Percentiles rank a stretch among this genome's conserved stretches.
Conservation (phyloP, 805 yeast genomes). For the Wickerhamiella slavikovae region DNA sequence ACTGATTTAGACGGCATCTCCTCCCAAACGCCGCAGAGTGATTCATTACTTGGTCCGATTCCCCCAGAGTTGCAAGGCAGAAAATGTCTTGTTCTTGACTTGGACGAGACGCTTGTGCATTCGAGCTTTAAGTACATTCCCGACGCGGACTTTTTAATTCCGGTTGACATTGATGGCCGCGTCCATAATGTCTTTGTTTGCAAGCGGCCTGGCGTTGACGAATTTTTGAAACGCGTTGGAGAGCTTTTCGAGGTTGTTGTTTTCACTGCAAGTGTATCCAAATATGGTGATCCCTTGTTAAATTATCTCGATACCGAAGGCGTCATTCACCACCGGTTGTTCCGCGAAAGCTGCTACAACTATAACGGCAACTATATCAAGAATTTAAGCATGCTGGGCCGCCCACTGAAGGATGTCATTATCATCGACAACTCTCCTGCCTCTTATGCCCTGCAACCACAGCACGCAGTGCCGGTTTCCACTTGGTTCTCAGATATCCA, state of each 20-base stretch:
- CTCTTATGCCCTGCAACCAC: slow-evolving; percentile 93
- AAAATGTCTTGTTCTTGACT: slow-evolving; percentile 76
- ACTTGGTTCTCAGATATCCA: slow-evolving; percentile 98
- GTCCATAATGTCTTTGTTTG: slow-evolving; percentile 89
- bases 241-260: slow-evolving; percentile 84
- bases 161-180: slow-evolving; percentile 88
- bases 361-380: slow-evolving; percentile 91
- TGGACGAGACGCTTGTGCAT: slow-evolving; percentile 93
- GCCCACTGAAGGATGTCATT: slow-evolving; percentile 69
- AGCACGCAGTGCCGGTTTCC: slow-evolving; percentile 90
- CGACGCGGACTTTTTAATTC: slow-evolving; percentile 89
- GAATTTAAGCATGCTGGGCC: slow-evolving; percentile 80
- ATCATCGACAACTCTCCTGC: slow-evolving; percentile 96
- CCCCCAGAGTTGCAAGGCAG: slow-evolving; percentile 30
- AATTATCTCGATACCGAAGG: slow-evolving; percentile 66
- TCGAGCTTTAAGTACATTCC: slow-evolving; percentile 81
- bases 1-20: too few relatives aligned
- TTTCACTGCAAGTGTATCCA: slow-evolving; percentile 86
- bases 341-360: slow-evolving; percentile 84
- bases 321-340: slow-evolving; percentile 72
- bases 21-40: too few relatives aligned
- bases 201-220: slow-evolving; percentile 96
- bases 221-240: slow-evolving; percentile 66
- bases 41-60: slow-evolving; percentile 33
- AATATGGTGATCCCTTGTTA: slow-evolving; percentile 89